phyloP scores from a whole-genome alignment of 2,329 filamentous ascomycete species.

The Fusarium musae region DNA sequence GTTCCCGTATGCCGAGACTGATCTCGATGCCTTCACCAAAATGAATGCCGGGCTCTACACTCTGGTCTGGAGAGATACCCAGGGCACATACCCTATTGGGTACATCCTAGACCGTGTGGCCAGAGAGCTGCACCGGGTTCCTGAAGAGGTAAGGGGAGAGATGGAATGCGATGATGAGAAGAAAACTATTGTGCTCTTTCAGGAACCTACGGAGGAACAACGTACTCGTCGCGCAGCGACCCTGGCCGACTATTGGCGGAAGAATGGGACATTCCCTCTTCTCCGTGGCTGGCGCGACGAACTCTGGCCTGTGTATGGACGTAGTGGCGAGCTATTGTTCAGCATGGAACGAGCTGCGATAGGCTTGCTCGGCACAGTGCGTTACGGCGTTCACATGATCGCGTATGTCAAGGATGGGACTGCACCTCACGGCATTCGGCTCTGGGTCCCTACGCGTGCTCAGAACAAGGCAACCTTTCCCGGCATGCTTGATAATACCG shows the following conservation, averaged over 20 bases:
- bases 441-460: constrained; percentile 87
- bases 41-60: constrained; percentile 73
- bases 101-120: constrained; percentile 66
- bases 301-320: constrained; percentile 80
- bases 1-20: constrained; percentile 79
- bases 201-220: constrained; percentile 66
- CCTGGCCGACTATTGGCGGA: constrained; percentile 74
- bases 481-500: constrained; percentile 94
- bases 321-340: constrained; percentile 71
- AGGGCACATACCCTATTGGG: constrained; percentile 73
- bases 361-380: constrained; percentile 78
- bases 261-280: constrained; percentile 77
- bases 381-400: constrained; percentile 85
- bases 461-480: constrained; percentile 86
- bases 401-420: constrained; percentile 67
- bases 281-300: constrained; percentile 85
- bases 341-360: constrained; percentile 81
- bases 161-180: constrained; percentile 69
- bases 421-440: constrained; percentile 67
- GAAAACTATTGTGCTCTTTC: constrained; percentile 73
- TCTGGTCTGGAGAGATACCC: constrained; percentile 68
- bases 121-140: constrained; percentile 59
- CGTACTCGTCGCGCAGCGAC: constrained; percentile 67
- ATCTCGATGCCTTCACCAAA: constrained; percentile 65
- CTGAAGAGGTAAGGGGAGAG: constrained; percentile 63